These are phyloP conservation scores for Vitis labrusca DNA, from an alignment of 164 flowering plant species.

Conservation along the genomic window DNA sequence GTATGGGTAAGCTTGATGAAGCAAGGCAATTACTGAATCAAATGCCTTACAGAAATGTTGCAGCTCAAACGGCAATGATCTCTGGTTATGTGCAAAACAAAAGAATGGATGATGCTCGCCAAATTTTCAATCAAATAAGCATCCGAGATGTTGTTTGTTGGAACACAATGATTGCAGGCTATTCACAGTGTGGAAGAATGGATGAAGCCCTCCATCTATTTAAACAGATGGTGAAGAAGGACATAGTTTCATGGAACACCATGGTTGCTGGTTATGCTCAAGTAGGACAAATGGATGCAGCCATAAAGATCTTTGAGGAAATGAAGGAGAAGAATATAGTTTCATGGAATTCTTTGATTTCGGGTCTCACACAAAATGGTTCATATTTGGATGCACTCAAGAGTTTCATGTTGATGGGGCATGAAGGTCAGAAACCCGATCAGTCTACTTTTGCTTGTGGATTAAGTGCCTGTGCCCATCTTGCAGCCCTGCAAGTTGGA, in stretches of 20 bases:
- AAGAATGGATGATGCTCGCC: conserved; percentile 26
- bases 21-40: conserved; percentile 19
- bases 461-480: conserved; percentile 26
- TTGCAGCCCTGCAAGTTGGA: conserved; percentile 27
- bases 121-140: conserved; percentile 18
- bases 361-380: conserved; percentile 24
- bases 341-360: conserved; percentile 32
- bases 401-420: conserved; percentile 17
- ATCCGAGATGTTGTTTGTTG: conserved; percentile 28
- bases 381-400: conserved; percentile 24
- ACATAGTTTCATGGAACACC: conserved; percentile 31
- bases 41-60: conserved; percentile 27
- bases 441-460: conserved; percentile 26
- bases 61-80: conserved; percentile 30
- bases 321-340: conserved; percentile 28
- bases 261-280: conserved; percentile 33
- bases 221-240: conserved; percentile 14
- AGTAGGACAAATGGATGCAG: conserved; percentile 28
- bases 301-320: conserved; percentile 17
- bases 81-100: conserved; percentile 20
- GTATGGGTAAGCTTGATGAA: conserved; percentile 25
- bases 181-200: conserved; percentile 27
- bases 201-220: conserved; percentile 29
- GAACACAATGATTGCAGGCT: conserved; percentile 35
- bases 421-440: conserved; percentile 27